A percentile compares a stretch with the other conserved stretches of the same genome.
Conservation (phyloP, 2,329 filamentous ascomycete species). For the Cercospora sp. region DNA sequence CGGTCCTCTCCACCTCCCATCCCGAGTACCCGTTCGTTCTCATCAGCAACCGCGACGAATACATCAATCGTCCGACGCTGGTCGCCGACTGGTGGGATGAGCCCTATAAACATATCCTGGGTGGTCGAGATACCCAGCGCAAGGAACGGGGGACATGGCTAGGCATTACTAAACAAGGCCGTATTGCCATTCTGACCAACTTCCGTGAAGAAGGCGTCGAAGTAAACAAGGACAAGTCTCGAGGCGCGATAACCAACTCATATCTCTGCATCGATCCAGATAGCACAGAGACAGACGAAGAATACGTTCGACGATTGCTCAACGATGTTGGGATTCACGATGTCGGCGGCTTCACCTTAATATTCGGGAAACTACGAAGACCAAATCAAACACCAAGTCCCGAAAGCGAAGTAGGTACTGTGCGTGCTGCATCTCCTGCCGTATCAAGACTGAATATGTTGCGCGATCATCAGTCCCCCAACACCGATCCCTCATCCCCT, state of each 20-base stretch:
- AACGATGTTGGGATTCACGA: conserved; percentile 55
- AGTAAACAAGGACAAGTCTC: conserved; percentile 50
- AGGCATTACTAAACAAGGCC: conserved; percentile 60
- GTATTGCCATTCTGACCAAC: conserved; percentile 64
- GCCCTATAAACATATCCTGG: conserved; percentile 57
- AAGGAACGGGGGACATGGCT: conserved; percentile 64
- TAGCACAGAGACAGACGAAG: conserved; percentile 45
- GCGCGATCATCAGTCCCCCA: conserved; percentile 13
- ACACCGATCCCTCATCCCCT: not conserved
- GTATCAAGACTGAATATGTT: conserved; percentile 14
- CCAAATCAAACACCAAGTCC: not conserved
- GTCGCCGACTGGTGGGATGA: conserved; percentile 60
- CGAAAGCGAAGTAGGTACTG: conserved; percentile 17
- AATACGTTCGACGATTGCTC: conserved; percentile 57
- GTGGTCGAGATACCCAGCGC: conserved; percentile 62
- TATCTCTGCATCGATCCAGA: conserved; percentile 53
- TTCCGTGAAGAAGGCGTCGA: conserved; percentile 56
- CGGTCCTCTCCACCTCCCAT: conserved; percentile 51
- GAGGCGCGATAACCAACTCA: conserved; percentile 61
- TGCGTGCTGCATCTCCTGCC: not conserved
- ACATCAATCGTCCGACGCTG: conserved; percentile 60
- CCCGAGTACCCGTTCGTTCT: conserved; percentile 52
- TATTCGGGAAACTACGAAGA: conserved; percentile 55
- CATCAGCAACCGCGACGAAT: conserved; percentile 59
- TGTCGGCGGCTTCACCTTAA: conserved; percentile 63